Base-by-base conservation (phyloP, 495 filamentous ascomycete species). In the Xylaria sp. region DNA sequence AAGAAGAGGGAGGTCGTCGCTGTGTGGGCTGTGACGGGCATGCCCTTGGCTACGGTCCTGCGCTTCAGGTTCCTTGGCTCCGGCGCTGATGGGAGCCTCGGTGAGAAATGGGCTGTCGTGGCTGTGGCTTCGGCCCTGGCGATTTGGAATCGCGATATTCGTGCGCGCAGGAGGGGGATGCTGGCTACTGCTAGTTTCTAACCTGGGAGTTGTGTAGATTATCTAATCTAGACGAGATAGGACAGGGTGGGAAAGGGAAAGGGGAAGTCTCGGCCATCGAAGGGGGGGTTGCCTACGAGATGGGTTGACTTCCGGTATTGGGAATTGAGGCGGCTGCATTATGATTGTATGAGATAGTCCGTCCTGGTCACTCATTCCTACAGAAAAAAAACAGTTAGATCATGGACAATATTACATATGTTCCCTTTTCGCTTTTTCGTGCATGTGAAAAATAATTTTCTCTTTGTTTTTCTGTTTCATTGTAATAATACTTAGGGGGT, bases 81-180 rank as follows among this genome's bases (percentile, higher is more conserved):
- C 4, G 79, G 79, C 26, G 73, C 61, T 0, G 71, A 61, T 19
- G 77, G 79, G n/a, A 41, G 61, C 19, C 66, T 80, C 0, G 79
- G 79, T 6, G 76, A 78, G 43, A 61, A 77, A 1, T 80, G 77
- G 76, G 76, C 74, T 1, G n/a, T 75, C 33, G 79, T 80, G 79
- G 74, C 77, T 21, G 79, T 77, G 1, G 62, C 71, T 15, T 72
- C 77, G 33, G 77, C 76, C 17, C 58, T 80, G 64, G 67, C 65
- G 24, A 74, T 80, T 5, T 78, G 73, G 73, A 70, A 76, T 55
- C 61, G 61, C 1, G 74, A 78, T 24, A 24, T 43, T 11, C 29
- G 68, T 33, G 0, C 35, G 17, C 41, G 69, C 15, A 26, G 6
- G 15, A 44, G 67, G 17, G 35, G 50, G 3, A 0, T 53, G n/a